These are phyloP conservation scores for Sporobolomyces phaffii DNA, from an alignment of 768 basidiomycete genomes.

Conservation along the genomic window DNA sequence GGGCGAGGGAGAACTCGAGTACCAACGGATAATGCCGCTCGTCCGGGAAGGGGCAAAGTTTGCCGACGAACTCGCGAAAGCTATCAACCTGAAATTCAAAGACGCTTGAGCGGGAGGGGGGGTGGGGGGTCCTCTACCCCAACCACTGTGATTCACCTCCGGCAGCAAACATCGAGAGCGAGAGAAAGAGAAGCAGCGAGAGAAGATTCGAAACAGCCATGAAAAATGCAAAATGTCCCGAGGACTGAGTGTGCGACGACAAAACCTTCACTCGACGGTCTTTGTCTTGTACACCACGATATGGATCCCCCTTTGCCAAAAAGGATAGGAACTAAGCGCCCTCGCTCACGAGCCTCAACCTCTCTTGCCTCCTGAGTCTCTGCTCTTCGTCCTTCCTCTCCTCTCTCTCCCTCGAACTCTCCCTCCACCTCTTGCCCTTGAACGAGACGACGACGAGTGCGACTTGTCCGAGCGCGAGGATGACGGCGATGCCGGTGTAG, in stretches of 20 bases:
- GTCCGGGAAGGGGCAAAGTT: not conserved
- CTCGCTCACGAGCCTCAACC: not conserved
- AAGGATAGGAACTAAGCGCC: too few species aligned
- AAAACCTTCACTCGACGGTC: too few species aligned
- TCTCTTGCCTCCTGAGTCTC: not conserved
- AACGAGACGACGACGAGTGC: constrained; percentile 5
- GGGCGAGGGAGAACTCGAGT: constrained; percentile 59
- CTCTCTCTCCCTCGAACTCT: not conserved
- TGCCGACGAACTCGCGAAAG: constrained; percentile 1
- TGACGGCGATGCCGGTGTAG: constrained; percentile 45
- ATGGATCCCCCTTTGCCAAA: too few species aligned
- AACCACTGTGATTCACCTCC: too few species aligned
- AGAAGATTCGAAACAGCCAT: too few species aligned
- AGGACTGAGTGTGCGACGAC: too few species aligned
- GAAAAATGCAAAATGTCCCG: too few species aligned
- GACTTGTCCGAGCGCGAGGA: constrained; percentile 43
- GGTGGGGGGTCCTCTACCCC: too few species aligned
- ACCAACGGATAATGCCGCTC: constrained; percentile 1
- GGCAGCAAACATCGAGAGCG: too few species aligned
- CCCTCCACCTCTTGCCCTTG: constrained; percentile 11
- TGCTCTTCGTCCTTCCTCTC: not conserved
- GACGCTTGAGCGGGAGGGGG: too few species aligned
- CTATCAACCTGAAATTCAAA: constrained; percentile 6
- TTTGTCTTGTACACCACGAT: too few species aligned
- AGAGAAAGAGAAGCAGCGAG: too few species aligned